phyloP scores from a whole-genome alignment of 139 green algal species.

The Choricystis sp. region DNA sequence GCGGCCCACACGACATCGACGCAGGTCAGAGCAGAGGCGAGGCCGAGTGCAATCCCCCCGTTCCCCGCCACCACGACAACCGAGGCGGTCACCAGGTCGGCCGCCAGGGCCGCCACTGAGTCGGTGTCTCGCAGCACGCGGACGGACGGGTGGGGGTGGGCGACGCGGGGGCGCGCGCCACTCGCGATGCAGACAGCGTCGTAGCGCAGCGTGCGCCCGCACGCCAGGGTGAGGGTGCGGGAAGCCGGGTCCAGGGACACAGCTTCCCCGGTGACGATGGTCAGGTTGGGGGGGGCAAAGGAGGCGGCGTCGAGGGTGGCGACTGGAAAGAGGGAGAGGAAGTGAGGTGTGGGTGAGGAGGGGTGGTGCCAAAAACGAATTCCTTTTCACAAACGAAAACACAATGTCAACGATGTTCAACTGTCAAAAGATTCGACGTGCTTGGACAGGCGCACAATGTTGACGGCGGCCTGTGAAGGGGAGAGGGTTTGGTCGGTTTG shows the following conservation, averaged over 20 bases:
- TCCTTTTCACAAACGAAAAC: too few relatives aligned
- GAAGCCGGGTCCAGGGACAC: background rate
- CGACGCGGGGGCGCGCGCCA: background rate
- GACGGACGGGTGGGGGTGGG: conserved; percentile 10
- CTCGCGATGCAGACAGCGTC: background rate
- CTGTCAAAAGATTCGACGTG: background rate
- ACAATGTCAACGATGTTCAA: too few relatives aligned
- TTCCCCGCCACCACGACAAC: conserved; percentile 63
- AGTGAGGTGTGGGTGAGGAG: too few relatives aligned
- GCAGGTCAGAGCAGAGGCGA: conserved; percentile 24
- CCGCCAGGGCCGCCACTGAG: conserved; percentile 27
- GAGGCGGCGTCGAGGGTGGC: background rate
- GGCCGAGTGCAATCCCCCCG: conserved; percentile 71
- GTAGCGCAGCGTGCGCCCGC: background rate
- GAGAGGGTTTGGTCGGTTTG: background rate
- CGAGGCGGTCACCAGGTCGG: conserved; percentile 10
- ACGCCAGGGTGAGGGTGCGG: background rate
- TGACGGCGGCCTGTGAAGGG: background rate
- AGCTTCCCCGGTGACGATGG: background rate
- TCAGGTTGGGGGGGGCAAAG: background rate
- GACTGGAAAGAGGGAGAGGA: background rate
- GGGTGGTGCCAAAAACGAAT: too few relatives aligned
- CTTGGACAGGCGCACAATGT: background rate
- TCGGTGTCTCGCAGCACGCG: conserved; percentile 51
- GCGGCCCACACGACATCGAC: conserved; percentile 56